These are phyloP conservation scores for Sinapis alba DNA, from an alignment of 441 rosid species.

Conservation along the genomic window DNA sequence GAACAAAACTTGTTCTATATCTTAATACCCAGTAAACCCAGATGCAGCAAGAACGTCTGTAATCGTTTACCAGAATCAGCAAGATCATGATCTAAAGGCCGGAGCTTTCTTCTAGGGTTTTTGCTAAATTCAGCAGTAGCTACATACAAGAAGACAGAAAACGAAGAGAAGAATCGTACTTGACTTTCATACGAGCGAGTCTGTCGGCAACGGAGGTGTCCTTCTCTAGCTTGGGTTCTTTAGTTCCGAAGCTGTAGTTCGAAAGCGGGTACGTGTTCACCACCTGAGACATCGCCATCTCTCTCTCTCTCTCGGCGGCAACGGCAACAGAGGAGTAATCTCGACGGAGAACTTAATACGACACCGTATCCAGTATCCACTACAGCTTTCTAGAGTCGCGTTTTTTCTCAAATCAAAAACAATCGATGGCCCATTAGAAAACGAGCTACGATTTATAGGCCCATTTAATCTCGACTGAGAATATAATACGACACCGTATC, in stretches of 20 bases:
- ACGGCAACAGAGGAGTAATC: conserved; percentile 7
- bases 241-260: conserved; percentile 95
- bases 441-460: too few species aligned
- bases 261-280: conserved; percentile 93
- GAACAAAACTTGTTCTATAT: too few species aligned
- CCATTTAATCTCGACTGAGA: background rate
- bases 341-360: conserved; percentile 17
- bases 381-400: conserved; percentile 14
- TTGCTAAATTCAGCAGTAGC: background rate
- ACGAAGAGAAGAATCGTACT: conserved; percentile 44
- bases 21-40: too few species aligned
- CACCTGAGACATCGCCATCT: conserved; percentile 82
- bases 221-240: conserved; percentile 97
- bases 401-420: background rate
- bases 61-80: background rate
- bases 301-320: conserved; percentile 14
- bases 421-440: background rate
- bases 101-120: conserved; percentile 22
- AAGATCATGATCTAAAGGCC: conserved; percentile 26
- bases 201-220: conserved; percentile 98
- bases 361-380: conserved; percentile 2
- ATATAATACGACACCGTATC: background rate
- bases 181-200: conserved; percentile 99
- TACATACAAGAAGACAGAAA: conserved; percentile 1
- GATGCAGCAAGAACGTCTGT: conserved; percentile 2